Evolutionary conservation across 306 rosid species (phyloP), one percentile per base, ranked within the genome.

Genomic region (Chamaecrista fasciculata): DNA sequence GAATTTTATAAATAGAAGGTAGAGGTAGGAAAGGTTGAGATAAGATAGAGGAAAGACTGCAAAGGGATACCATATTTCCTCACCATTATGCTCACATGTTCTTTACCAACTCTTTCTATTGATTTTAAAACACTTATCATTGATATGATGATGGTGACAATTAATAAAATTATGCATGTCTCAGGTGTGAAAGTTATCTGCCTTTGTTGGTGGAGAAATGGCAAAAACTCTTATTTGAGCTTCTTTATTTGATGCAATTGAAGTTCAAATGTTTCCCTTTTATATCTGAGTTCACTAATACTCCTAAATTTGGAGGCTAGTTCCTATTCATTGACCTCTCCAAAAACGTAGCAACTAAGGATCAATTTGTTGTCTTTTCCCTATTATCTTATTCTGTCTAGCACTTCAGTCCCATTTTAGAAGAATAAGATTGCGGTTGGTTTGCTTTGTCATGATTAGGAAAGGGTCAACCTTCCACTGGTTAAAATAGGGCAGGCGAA

Each of bases 191-290:
- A 58, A 58, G 65, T 58, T 16, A 33, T 18, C 18, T 59, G 3
- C 65, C 18, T 59, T 37, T 59, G 26, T 14, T 23, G 31, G n/a
- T 9, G 29, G 3, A 14, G 14, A 19, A 49, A 7, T 29, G 42
- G 42, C 14, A 8, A 29, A 25, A 16, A 33, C 36, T 33, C 36
- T 12, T 55, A 31, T 28, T 9, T 28, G 15, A 18, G 33, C 16
- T 60, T 37, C 50, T 40, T 62, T 2, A 21, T 34, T 62, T 1
- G n/a, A 26, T n/a, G 36, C 58, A 56, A 18, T 56, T 78, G 69
- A 66, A 58, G 49, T 66, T 23, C 40, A 28, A 24, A 11, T 77
- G 56, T 39, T 63, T 28, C 44, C 48, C 57, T 52, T 64, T 33
- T 12, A 63, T 44, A 10, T 24, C 56, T 8, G 11, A 51, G 53